Base-by-base conservation (phyloP, 192 early-diverging fungal species). In the Diversispora epigaea region DNA sequence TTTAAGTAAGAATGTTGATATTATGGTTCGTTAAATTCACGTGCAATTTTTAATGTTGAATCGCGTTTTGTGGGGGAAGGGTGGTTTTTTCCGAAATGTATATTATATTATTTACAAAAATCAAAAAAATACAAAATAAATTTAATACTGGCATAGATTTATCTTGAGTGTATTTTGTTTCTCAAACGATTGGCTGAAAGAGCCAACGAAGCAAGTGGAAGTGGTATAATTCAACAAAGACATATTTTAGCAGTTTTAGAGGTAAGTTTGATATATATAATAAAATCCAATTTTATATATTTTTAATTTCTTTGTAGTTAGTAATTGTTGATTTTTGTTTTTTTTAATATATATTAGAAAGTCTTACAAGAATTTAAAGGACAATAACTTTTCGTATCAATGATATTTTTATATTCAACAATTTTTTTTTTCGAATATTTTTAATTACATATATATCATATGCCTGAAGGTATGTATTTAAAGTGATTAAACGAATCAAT, bases 331-430 rank as follows among this genome's bases (percentile, higher is more conserved):
- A 63, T 15, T 40, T 8, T 63, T 62, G 60, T 62, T 11, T 40
- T 41, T 15, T 17, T 9, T 17, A 4, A 15, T 0, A 2, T 32
- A 11, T 32, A 61, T 5, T 39, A 44, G 41, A 63, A 17, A 63
- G 40, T 63, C 17, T 63, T 63, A 40, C 61, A 63, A 63, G 61
- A 63, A n/a, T 44, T 44, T 17, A 25, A 63, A 14, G 40, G 61
- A 25, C n/a, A 44, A 40, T 39, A 22, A 32, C 25, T 32, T 32
- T 32, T 0, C 25, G 25, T 2, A 32, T 32, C 25, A 32, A 1
- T 32, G 25, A 32, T 32, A 32, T 32, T 32, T 32, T 32, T 32
- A 32, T 32, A 32, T 32, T 32, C 25, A n/a, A n/a, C n/a, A n/a
- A n/a, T n/a, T n/a, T n/a, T n/a, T n/a, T n/a, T n/a, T n/a, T n/a